Evolutionary conservation across 2,329 filamentous ascomycete species (phyloP).

Genomic region (Trichoderma sp.): DNA sequence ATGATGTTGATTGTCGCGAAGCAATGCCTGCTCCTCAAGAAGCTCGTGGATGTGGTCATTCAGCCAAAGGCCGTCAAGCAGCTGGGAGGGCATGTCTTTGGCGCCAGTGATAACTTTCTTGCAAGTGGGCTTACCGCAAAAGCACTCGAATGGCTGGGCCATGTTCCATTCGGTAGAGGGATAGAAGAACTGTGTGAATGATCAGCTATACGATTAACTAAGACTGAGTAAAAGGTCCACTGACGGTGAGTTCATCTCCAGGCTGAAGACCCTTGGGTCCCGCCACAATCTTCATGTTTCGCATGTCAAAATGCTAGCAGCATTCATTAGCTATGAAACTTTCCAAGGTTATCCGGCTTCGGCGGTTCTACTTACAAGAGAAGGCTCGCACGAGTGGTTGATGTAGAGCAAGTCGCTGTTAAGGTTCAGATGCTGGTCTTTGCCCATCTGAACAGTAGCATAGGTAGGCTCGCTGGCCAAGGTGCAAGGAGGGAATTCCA

Average conservation of each 20-base stretch:
- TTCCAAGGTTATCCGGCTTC: too few species aligned
- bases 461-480: constrained; percentile 56
- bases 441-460: constrained; percentile 60
- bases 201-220: not conserved
- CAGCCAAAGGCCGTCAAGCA: constrained; percentile 59
- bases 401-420: constrained; percentile 67
- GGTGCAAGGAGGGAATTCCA: constrained; percentile 62
- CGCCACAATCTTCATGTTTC: constrained; percentile 55
- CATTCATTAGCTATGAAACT: not conserved
- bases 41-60: constrained; percentile 60
- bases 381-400: constrained; percentile 66
- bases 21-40: constrained; percentile 41
- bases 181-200: constrained; percentile 60
- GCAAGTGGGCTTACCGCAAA: constrained; percentile 57
- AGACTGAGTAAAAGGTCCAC: constrained; percentile 20
- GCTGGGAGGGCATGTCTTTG: constrained; percentile 51
- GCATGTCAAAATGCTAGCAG: constrained; percentile 57
- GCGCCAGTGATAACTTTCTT: constrained; percentile 62
- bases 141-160: constrained; percentile 68
- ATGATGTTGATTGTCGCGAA: not conserved
- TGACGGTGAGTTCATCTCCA: constrained; percentile 58
- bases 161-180: constrained; percentile 73
- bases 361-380: constrained; percentile 50
- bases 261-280: constrained; percentile 52
- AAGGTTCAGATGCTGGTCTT: constrained; percentile 55